Evolutionary conservation across 1,139 yeast genomes (phyloP).

Genomic region (Yamadazyma taylorii): DNA sequence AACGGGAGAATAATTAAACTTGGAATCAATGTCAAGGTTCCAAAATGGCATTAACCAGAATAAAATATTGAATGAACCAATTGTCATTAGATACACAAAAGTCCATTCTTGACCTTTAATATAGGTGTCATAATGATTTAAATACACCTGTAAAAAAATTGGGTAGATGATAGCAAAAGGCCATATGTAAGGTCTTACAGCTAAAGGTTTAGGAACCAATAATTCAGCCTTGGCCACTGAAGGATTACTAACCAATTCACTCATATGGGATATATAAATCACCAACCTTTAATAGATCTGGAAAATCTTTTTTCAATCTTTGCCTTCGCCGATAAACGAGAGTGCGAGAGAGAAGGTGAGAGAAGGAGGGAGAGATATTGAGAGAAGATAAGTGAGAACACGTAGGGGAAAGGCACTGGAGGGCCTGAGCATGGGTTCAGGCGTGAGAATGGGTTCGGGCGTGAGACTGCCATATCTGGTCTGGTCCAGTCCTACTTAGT

Average conservation of each 20-base stretch:
- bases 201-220: constrained; percentile 63
- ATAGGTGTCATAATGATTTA: constrained; percentile 70
- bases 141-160: constrained; percentile 63
- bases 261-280: constrained; percentile 22
- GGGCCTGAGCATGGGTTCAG: no score
- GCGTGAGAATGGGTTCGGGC: no score
- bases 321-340: not conserved
- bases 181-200: constrained; percentile 76
- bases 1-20: constrained; percentile 67
- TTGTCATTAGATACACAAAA: constrained; percentile 75
- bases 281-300: not conserved
- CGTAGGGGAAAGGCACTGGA: no score
- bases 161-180: constrained; percentile 86
- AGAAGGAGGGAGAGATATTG: no score
- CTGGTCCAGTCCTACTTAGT: no score
- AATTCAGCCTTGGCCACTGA: constrained; percentile 66
- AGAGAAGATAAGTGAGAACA: no score
- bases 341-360: no score
- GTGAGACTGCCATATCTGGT: no score
- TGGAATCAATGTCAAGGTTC: constrained; percentile 72
- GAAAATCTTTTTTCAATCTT: constrained; percentile 2
- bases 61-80: constrained; percentile 71
- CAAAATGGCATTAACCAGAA: constrained; percentile 94
- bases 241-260: constrained; percentile 52
- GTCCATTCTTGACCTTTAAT: constrained; percentile 87